These are phyloP conservation scores for Theileria orientalis DNA, from an alignment of 169 alveolate species.

Conservation along the genomic window DNA sequence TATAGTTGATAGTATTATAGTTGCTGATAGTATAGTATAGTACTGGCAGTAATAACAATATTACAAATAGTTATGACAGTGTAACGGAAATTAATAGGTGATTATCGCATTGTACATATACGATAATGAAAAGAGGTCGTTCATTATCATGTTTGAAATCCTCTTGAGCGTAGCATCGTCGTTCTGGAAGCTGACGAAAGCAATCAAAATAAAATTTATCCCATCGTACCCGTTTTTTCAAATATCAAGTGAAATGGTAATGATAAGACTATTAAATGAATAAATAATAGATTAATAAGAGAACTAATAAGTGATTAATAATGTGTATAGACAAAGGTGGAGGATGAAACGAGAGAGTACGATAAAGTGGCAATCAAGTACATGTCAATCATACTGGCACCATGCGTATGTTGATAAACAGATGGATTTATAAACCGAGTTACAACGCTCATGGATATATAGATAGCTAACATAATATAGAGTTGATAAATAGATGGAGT, in stretches of 20 bases:
- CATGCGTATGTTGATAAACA: conserved; percentile 69
- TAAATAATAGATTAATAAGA: background rate
- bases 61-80: no score
- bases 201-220: conserved; percentile 79
- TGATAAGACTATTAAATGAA: conserved; percentile 5
- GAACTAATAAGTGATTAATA: background rate
- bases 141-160: conserved; percentile 86
- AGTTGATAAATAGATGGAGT: no score
- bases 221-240: conserved; percentile 82
- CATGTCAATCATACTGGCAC: conserved; percentile 84
- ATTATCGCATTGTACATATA: conserved; percentile 90
- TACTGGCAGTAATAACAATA: no score
- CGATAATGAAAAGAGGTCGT: conserved; percentile 91
- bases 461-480: no score
- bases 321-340: conserved; percentile 69
- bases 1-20: background rate
- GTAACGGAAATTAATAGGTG: conserved; percentile 49
- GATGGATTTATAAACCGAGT: background rate
- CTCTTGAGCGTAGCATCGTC: conserved; percentile 86
- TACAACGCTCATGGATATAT: no score
- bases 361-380: conserved; percentile 89
- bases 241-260: conserved; percentile 69
- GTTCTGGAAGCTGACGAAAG: conserved; percentile 94
- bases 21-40: no score
- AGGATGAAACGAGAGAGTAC: conserved; percentile 87